Conservation (phyloP, 768 basidiomycete genomes). For the Tricholomella constricta region DNA sequence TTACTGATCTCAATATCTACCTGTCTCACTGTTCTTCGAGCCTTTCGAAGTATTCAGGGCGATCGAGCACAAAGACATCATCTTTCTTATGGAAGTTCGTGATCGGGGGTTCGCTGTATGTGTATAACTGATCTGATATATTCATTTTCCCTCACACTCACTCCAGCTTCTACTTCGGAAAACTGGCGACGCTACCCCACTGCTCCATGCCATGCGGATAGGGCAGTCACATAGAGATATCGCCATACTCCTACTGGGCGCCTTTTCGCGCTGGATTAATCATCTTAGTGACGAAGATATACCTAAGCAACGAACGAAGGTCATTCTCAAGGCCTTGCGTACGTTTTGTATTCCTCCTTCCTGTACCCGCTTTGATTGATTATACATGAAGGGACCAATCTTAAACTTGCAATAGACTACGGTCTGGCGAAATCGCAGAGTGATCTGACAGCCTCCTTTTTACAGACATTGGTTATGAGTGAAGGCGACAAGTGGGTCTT, state of each 20-base stretch:
- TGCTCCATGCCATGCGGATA: slow-evolving; percentile 88
- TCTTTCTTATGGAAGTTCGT: slow-evolving; percentile 80
- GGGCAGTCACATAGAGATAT: slow-evolving; percentile 77
- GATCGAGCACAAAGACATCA: slow-evolving; percentile 81
- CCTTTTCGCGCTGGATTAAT: slow-evolving; percentile 91
- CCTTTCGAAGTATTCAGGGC: slow-evolving; percentile 75
- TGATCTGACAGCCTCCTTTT: slow-evolving; percentile 86
- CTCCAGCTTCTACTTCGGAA: slow-evolving; percentile 76
- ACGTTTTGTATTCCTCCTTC: slow-evolving; percentile 24
- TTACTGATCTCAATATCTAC: not conserved
- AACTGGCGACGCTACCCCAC: slow-evolving; percentile 82
- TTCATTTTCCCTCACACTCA: not conserved
- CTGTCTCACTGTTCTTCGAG: slow-evolving; percentile 23
- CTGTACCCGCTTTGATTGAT: slow-evolving; percentile 1
- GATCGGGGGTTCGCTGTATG: slow-evolving; percentile 79
- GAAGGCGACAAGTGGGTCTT: slow-evolving; percentile 93
- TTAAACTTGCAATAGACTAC: slow-evolving; percentile 91
- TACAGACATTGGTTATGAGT: slow-evolving; percentile 95
- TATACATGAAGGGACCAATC: slow-evolving; percentile 55
- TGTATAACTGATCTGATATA: slow-evolving; percentile 11
- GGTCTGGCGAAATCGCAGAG: slow-evolving; percentile 80
- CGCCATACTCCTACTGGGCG: slow-evolving; percentile 84
- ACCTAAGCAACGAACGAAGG: slow-evolving; percentile 64
- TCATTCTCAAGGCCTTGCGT: slow-evolving; percentile 80
- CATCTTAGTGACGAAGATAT: slow-evolving; percentile 83